Base-by-base conservation (phyloP, 495 filamentous ascomycete genomes). In the Aspergillus mulundensis region DNA sequence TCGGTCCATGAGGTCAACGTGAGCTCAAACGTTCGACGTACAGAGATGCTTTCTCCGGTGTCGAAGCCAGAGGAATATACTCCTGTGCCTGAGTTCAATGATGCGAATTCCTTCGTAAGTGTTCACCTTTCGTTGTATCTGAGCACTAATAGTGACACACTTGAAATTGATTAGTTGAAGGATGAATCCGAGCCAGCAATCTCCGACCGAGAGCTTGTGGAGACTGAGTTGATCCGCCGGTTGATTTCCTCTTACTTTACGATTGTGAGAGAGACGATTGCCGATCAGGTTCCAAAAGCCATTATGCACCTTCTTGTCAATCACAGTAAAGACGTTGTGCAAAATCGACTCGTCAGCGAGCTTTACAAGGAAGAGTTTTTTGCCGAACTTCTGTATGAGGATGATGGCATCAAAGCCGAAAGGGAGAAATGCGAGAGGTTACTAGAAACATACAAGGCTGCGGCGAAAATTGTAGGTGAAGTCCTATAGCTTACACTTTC, bases 281-380 rank as follows among this genome's bases (percentile, higher is more conserved):
- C 93, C 21, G 94, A 98, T 65, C 93, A 97, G 71, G 95, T 98
- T 18, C 94, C 94, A 45, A 98, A 98, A 75, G 94, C 94, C 1
- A 87, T 98, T 62, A 98, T 98, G 94, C 94, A 98, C 66, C 85
- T 98, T 11, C 84, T 98, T 43, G 94, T 98, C 61, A 97, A 98
- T 72, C 89, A 95, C 74, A 94, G 89, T 70, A 98, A 97, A 69
- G 94, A 98, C 59, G 92, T 89, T 5, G 91, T 98, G 28, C 94
- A 98, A 70, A 98, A 98, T 69, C 82, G 94, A 36, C 83, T 98
- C 11, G 94, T 98, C 38, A 96, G 88, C 64, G 89, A 97, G 66
- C 80, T 98, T 24, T 98, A 98, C 75, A 91, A 88, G 69, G 94
- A 98, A 68, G 80, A 85, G n/a, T 75, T 95, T 24, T 98, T 98